phyloP scores from a whole-genome alignment of 1,139 yeast genomes.

The Wickerhamiella pararugosa region DNA sequence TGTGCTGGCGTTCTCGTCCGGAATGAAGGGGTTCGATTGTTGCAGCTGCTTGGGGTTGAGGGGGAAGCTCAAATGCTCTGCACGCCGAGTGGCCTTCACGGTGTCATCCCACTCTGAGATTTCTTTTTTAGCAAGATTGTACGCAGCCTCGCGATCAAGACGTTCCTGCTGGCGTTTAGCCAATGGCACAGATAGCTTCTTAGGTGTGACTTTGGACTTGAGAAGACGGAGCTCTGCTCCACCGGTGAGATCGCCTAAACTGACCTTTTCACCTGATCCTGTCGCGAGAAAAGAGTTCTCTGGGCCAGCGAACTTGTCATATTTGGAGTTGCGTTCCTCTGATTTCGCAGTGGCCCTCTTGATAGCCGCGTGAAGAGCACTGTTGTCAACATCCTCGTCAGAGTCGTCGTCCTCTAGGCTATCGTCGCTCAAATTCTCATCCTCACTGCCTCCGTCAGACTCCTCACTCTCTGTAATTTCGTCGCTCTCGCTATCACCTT shows the following conservation, averaged over 20 bases:
- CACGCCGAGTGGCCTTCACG: conserved; percentile 62
- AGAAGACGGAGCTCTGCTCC: conserved; percentile 32
- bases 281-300: conserved; percentile 69
- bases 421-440: conserved; percentile 44
- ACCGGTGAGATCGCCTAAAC: conserved; percentile 62
- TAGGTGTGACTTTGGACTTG: conserved; percentile 18
- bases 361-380: conserved; percentile 25
- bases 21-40: conserved; percentile 37
- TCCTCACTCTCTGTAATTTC: conserved; percentile 14
- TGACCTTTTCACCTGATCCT: conserved; percentile 35
- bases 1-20: conserved; percentile 18
- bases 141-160: conserved; percentile 81
- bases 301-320: conserved; percentile 27
- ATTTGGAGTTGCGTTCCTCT: conserved; percentile 22
- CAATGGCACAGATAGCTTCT: conserved; percentile 61
- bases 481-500: conserved; percentile 14
- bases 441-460: conserved; percentile 35
- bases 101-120: conserved; percentile 80
- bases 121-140: conserved; percentile 73
- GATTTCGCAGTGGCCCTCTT: conserved; percentile 24
- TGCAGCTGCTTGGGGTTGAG: conserved; percentile 30
- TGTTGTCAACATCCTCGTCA: conserved; percentile 17
- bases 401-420: conserved; percentile 3
- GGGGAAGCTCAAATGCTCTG: conserved; percentile 73
- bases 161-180: conserved; percentile 77